These are phyloP conservation scores for Phytophthora chlamydospora DNA, from an alignment of 352 stramenopile species.

Conservation along the genomic window DNA sequence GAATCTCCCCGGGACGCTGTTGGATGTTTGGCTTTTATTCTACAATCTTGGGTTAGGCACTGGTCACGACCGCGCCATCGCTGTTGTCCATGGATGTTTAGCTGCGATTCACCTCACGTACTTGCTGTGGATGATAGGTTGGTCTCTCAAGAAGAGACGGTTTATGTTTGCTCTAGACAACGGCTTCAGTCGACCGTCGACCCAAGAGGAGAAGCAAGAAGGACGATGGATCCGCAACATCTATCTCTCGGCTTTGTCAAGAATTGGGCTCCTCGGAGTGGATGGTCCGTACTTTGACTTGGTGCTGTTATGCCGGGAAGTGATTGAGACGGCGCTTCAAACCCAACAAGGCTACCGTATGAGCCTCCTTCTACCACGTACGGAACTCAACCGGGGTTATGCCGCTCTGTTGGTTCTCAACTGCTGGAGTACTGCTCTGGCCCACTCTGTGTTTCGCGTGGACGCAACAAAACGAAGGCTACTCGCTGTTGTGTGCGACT, in stretches of 20 bases:
- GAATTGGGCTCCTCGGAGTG: constrained; percentile 12
- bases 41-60: constrained; percentile 14
- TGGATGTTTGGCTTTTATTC: constrained; percentile 20
- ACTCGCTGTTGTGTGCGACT: constrained; percentile 30
- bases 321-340: constrained; percentile 26
- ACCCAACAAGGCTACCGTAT: constrained; percentile 28
- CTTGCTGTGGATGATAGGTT: constrained; percentile 17
- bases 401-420: constrained; percentile 25
- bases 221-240: neutral
- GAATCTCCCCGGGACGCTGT: constrained; percentile 13
- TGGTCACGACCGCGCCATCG: constrained; percentile 11
- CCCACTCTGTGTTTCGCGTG: constrained; percentile 11
- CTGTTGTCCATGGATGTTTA: constrained; percentile 16
- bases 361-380: constrained; percentile 20
- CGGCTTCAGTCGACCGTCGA: neutral
- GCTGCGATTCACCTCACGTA: constrained; percentile 19
- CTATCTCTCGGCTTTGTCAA: constrained; percentile 6
- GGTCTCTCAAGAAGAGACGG: constrained; percentile 11
- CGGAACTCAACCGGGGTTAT: constrained; percentile 25
- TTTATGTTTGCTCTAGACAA: constrained; percentile 15
- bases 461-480: constrained; percentile 27
- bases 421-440: constrained; percentile 36
- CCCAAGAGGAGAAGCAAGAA: neutral
- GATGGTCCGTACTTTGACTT: constrained; percentile 20
- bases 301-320: constrained; percentile 20